These are phyloP conservation scores for Anacardium occidentale DNA, from an alignment of 345 rosid genomes.

Conservation along the genomic window DNA sequence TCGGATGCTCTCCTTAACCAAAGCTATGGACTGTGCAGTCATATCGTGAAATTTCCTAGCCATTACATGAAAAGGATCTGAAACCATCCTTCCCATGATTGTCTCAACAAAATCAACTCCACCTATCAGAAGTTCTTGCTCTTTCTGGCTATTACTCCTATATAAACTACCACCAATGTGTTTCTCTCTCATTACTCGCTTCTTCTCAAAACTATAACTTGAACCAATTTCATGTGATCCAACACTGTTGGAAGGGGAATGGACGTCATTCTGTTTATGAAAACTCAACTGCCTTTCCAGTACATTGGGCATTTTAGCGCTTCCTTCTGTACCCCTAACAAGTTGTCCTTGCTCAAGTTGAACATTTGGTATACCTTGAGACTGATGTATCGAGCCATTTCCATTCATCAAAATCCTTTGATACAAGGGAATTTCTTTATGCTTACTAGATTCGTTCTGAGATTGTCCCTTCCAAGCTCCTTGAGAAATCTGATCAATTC, in stretches of 20 bases:
- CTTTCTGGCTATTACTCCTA: slow-evolving; percentile 63
- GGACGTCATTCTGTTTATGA: slow-evolving; percentile 56
- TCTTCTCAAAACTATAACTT: slow-evolving; percentile 60
- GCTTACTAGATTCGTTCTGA: slow-evolving; percentile 62
- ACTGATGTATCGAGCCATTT: slow-evolving; percentile 51
- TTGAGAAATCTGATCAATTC: slow-evolving; percentile 48
- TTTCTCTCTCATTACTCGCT: slow-evolving; percentile 49
- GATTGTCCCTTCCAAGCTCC: slow-evolving; percentile 58
- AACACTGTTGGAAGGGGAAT: slow-evolving; percentile 62
- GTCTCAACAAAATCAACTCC: slow-evolving; percentile 77
- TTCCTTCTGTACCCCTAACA: slow-evolving; percentile 45
- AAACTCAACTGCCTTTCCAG: slow-evolving; percentile 69
- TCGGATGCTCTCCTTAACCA: slow-evolving; percentile 71
- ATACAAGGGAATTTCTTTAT: slow-evolving; percentile 61
- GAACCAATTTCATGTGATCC: slow-evolving; percentile 70
- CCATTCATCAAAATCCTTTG: slow-evolving; percentile 67
- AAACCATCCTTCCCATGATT: slow-evolving; percentile 57
- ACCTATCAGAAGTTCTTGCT: slow-evolving; percentile 45
- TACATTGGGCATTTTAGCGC: slow-evolving; percentile 52
- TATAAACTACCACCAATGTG: slow-evolving; percentile 54
- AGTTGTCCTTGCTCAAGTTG: slow-evolving; percentile 44
- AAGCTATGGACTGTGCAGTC: slow-evolving; percentile 55
- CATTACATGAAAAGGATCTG: slow-evolving; percentile 72
- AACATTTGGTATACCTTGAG: slow-evolving; percentile 52
- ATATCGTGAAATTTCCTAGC: slow-evolving; percentile 77